Conservation (phyloP, 106 monocot genomes). For the Acorus gramineus region DNA sequence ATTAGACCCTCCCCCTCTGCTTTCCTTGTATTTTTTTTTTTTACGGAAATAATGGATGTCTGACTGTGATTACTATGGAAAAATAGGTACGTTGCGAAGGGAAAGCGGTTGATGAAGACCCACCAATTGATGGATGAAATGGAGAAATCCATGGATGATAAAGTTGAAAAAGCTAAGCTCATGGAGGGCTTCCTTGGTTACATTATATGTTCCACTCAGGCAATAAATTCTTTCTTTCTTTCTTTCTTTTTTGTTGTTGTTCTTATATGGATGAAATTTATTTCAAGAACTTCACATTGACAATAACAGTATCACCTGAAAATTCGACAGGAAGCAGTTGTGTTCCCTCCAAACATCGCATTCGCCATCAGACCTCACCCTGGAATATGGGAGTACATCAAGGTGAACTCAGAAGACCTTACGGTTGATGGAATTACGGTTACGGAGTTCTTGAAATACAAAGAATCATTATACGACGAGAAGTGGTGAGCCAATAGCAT, state of each 20-base stretch:
- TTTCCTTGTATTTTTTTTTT: not conserved
- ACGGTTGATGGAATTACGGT: slow-evolving; percentile 61
- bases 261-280: not conserved
- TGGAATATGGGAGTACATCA: slow-evolving; percentile 91
- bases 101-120: slow-evolving; percentile 87
- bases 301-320: not conserved
- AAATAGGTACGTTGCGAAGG: slow-evolving; percentile 42
- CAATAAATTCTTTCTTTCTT: slow-evolving; percentile 1
- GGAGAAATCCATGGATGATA: slow-evolving; percentile 80
- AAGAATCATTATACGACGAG: slow-evolving; percentile 70
- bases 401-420: slow-evolving; percentile 64
- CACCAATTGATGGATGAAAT: slow-evolving; percentile 70
- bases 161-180: slow-evolving; percentile 60
- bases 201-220: slow-evolving; percentile 89
- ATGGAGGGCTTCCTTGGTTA: slow-evolving; percentile 93
- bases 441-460: slow-evolving; percentile 71
- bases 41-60: not conserved
- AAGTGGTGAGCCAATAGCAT: slow-evolving; percentile 35
- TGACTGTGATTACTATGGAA: not conserved
- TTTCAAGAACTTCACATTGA: not conserved
- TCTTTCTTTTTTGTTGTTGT: not conserved
- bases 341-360: slow-evolving; percentile 65
- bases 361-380: slow-evolving; percentile 78
- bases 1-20: not conserved
- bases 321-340: slow-evolving; percentile 63